Base-by-base conservation (phyloP, 2,329 filamentous ascomycete species). In the Aureobasidium subglaciale region DNA sequence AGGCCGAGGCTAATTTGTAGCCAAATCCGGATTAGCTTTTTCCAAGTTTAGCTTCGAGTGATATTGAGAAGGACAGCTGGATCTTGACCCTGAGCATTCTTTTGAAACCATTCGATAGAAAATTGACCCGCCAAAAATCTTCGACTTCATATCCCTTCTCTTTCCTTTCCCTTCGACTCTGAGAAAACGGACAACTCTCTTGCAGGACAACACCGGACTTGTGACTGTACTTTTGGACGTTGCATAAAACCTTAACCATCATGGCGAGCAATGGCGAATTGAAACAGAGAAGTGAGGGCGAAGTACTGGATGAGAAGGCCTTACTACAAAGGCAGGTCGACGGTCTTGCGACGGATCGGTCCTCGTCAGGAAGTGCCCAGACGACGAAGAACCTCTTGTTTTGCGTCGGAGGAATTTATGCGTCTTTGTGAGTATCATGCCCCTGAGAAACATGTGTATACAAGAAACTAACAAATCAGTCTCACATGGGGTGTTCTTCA, bases 401-500 rank as follows among this genome's bases (percentile, higher is more conserved):
- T 59, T 92, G 91, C 61, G 90, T 96, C n/a, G 85, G 84, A 6
- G 93, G 93, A 58, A 99, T 99, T 64, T 99, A 99, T 71, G 90
- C 87, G 32, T 95, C 91, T 32, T 99, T 99, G 92, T 96, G 81
- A 59, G 73, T 63, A 9, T 7, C 8, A 55, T 25, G 5, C 20
- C 13, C 3, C 25, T 16, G 24, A 20, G 22, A 46, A 18, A 22
- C 16, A 8, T 35, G 24, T 25, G 25, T 34, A 27, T 35, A 24
- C 18, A 30, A 10, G 22, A 11, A 37, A 22, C 56, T 52, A 45
- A 57, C 45, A 37, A 30, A 25, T 30, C 58, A 78, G 92, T 75
- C 76, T 99, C 53, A 95, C 91, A 30, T 99, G 93, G 93, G 93
- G 88, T 22, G 85, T 95, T 62, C 86, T 99, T 59, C 93, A 99